A percentile compares a stretch with the other conserved stretches of the same genome.
Conservation (phyloP, 164 flowering plant species). For the Stephania japonica region DNA sequence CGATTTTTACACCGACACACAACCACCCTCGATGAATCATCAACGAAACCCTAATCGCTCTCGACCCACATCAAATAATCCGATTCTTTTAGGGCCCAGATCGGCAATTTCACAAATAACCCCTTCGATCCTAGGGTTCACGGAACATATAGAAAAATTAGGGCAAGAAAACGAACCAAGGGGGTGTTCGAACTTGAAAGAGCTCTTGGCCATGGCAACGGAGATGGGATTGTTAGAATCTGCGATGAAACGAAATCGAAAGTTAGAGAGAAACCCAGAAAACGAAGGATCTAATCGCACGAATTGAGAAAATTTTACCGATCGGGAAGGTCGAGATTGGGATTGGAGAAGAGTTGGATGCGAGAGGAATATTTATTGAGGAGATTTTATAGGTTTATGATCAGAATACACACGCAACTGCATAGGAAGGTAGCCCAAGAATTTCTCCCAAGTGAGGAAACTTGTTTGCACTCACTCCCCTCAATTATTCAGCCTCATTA, state of each 20-base stretch:
- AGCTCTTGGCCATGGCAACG: slow-evolving; percentile 47
- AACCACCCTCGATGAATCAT: neutral
- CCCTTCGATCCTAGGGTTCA: neutral
- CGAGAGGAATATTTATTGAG: no score
- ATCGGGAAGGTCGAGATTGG: neutral
- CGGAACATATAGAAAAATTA: neutral
- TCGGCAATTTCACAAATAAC: neutral
- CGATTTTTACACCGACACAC: neutral
- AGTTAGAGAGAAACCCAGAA: neutral
- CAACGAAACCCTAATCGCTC: neutral
- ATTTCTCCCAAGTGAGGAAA: no score
- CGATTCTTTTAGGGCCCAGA: neutral
- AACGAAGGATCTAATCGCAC: neutral
- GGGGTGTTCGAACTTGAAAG: slow-evolving; percentile 67
- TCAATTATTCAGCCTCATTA: no score
- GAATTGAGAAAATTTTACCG: neutral
- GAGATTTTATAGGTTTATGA: neutral
- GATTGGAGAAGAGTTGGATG: neutral
- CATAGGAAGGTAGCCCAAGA: neutral
- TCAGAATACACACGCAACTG: neutral
- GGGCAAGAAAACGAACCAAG: slow-evolving; percentile 37
- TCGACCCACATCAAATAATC: neutral
- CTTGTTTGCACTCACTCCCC: no score
- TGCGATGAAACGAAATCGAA: slow-evolving; percentile 25
- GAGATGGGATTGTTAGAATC: slow-evolving; percentile 12